A percentile compares a stretch with the other conserved stretches of the same genome.
Conservation (phyloP, 1,284 basidiomycete species). For the Cystobasidium pallidum region DNA sequence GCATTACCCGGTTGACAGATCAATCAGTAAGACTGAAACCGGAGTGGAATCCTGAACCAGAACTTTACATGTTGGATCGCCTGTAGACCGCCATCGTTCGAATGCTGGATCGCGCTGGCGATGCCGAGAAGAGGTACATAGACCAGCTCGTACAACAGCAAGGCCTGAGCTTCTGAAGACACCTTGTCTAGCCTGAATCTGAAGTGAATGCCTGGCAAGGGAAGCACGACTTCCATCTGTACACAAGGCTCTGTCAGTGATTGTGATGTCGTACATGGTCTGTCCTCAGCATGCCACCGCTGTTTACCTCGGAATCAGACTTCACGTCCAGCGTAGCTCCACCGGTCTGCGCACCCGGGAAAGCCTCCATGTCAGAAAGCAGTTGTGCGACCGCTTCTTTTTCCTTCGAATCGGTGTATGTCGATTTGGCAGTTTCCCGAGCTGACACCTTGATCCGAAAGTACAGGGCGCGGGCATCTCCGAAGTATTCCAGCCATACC, state of each 20-base stretch:
- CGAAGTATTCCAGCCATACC: constrained; percentile 33
- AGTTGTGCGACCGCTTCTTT: constrained; percentile 23
- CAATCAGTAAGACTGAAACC: background rate
- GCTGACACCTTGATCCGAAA: constrained; percentile 34
- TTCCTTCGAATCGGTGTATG: constrained; percentile 25
- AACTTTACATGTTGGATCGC: constrained; percentile 9
- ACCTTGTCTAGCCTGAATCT: constrained; percentile 32
- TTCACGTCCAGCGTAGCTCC: constrained; percentile 5
- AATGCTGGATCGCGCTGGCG: background rate
- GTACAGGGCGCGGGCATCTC: constrained; percentile 22
- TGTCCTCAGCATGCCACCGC: background rate
- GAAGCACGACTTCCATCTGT: constrained; percentile 33
- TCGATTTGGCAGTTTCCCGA: constrained; percentile 21
- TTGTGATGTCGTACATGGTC: background rate
- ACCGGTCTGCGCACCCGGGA: background rate
- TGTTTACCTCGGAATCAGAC: constrained; percentile 28
- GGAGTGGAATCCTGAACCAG: background rate
- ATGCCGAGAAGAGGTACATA: constrained; percentile 25
- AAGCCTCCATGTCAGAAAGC: constrained; percentile 13
- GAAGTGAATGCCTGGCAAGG: constrained; percentile 13
- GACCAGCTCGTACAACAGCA: constrained; percentile 26
- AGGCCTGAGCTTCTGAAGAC: constrained; percentile 12
- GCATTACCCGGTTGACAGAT: background rate
- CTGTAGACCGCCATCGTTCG: background rate
- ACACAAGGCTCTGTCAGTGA: background rate